These are phyloP conservation scores for Lactarius tabidus DNA, from an alignment of 768 basidiomycete species.

Conservation along the genomic window DNA sequence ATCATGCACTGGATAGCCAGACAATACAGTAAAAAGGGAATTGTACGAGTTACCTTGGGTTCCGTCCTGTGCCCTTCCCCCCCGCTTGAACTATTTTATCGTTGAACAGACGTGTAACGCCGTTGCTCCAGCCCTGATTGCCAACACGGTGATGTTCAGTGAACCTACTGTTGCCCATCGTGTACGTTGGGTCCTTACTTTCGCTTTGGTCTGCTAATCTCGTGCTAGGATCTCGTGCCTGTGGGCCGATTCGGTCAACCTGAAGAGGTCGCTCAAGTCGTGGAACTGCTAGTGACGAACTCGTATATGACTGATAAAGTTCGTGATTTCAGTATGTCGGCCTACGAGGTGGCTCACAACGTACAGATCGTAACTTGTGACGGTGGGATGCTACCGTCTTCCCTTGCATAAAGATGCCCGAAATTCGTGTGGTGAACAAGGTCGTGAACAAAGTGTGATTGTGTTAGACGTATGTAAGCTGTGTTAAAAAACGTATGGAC, in stretches of 20 bases:
- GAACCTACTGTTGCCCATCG: slow-evolving; percentile 37
- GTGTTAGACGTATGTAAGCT: background rate
- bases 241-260: slow-evolving; percentile 49
- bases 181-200: slow-evolving; percentile 27
- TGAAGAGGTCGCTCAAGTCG: slow-evolving; percentile 48
- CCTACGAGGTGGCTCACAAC: background rate
- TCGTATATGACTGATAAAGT: slow-evolving; percentile 58
- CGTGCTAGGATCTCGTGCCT: slow-evolving; percentile 42
- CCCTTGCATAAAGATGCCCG: slow-evolving; percentile 10
- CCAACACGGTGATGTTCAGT: slow-evolving; percentile 48
- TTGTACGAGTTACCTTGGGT: slow-evolving; percentile 34
- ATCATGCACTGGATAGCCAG: slow-evolving; percentile 52
- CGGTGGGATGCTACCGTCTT: slow-evolving; percentile 25
- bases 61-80: background rate
- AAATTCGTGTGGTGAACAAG: background rate
- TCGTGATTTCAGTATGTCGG: slow-evolving; percentile 3
- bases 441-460: background rate
- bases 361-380: slow-evolving; percentile 24
- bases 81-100: background rate
- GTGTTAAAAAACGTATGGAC: background rate
- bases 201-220: background rate
- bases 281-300: slow-evolving; percentile 47
- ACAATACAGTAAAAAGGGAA: slow-evolving; percentile 47
- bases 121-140: slow-evolving; percentile 49
- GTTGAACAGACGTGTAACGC: slow-evolving; percentile 45